Evolutionary conservation across 2,329 filamentous ascomycete species (phyloP), one percentile per base, ranked within the genome.

Genomic region (Colletotrichum falcatum): DNA sequence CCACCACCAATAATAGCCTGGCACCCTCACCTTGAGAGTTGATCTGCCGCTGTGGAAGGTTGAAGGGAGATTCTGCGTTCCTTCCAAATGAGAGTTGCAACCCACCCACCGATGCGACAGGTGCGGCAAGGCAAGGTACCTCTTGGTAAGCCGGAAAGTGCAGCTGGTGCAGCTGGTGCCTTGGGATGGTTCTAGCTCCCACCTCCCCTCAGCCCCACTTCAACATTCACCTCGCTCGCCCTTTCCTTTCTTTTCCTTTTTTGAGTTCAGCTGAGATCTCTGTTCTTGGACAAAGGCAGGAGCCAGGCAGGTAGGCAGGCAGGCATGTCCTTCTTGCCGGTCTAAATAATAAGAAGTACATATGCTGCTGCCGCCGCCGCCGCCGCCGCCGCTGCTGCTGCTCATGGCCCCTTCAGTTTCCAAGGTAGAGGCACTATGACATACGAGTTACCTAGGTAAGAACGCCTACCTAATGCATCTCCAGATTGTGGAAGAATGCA

Each of bases 161-260:
- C 51, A 54, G 64, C 58, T 48, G 58, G 59, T 14, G 23, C 51
- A 58, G 65, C 66, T 55, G 48, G 55, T 67, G 63, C 63, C 63
- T 67, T 26, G 14, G 1, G 7, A 51, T 67, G 64, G 63, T 20
- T 64, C 64, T 58, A 62, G 67, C 67, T 70, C 42, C 51, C 26
- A 44, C 42, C 39, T 42, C 37, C 4, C 39, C 42, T 44, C 61
- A 54, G 54, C 66, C 59, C 37, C 61, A 65, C 53, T 37, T 58
- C 48, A 49, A 14, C 39, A 56, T 49, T 44, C 55, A 26, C 49
- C 65, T 33, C 28, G 39, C 59, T 54, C 49, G 42, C 56, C 26
- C 56, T 60, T 46, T 59, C 20, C 56, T 48, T 60, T 44, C 28
- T 20, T 39, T 39, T 39, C 14, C 14, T 39, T 39, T 39, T 14